Conservation (phyloP, 129 eudicot genomes). For the Solidago caesia region DNA sequence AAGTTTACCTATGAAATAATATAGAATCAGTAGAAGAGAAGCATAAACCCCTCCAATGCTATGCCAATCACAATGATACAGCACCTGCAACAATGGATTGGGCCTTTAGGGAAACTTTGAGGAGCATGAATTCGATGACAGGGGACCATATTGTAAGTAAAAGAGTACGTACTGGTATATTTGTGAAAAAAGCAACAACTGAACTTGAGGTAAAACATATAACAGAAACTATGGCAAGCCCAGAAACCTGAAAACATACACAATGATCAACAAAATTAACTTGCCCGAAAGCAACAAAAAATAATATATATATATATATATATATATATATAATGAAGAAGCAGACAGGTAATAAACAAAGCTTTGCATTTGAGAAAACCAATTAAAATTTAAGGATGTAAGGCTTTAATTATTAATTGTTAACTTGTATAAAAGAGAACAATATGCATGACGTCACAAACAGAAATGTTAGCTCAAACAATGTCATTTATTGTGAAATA, state of each 20-base stretch:
- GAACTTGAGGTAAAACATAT: conserved; percentile 80
- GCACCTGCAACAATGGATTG: conserved; percentile 53
- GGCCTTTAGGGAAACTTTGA: conserved; percentile 10
- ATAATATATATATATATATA: neutral
- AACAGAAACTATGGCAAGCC: conserved; percentile 80
- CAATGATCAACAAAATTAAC: neutral
- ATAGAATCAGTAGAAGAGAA: conserved; percentile 63
- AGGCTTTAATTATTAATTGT: neutral
- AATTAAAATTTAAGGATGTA: conserved; percentile 13
- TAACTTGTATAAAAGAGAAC: conserved; percentile 3
- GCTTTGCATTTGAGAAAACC: conserved; percentile 3
- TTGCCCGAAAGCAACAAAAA: neutral
- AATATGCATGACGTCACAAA: neutral
- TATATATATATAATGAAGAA: neutral
- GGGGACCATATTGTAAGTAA: neutral
- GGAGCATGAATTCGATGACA: conserved; percentile 15
- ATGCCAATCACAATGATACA: conserved; percentile 72
- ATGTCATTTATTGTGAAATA: conserved; percentile 10
- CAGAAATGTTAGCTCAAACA: conserved; percentile 12
- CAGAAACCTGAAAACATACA: conserved; percentile 62
- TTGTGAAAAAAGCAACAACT: conserved; percentile 60
- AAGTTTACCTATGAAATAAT: conserved; percentile 79
- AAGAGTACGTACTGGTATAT: conserved; percentile 69
- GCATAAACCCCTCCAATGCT: conserved; percentile 45
- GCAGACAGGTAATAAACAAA: conserved; percentile 1